Evolutionary conservation across 306 rosid genomes (phyloP).

Genomic region (Sechiopsis laciniata): DNA sequence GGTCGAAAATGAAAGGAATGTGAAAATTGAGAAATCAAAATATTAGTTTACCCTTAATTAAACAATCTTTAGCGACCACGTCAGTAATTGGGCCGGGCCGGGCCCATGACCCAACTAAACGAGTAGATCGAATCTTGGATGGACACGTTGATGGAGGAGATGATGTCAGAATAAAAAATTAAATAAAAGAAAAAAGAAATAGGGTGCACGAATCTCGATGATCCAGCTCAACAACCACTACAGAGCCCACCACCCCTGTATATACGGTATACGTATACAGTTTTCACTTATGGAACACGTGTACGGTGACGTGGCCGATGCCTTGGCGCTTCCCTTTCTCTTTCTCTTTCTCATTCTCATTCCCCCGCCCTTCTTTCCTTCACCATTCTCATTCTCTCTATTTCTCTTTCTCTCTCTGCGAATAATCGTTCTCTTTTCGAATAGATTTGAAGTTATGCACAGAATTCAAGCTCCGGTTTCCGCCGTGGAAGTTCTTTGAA

Average conservation of each 20-base stretch:
- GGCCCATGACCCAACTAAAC: constrained; percentile 25
- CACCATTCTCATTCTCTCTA: constrained; percentile 26
- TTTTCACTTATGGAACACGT: constrained; percentile 52
- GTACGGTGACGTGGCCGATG: constrained; percentile 71
- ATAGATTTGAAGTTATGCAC: constrained; percentile 20
- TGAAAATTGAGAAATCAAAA: no score
- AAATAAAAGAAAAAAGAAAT: constrained; percentile 24
- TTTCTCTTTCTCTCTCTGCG: constrained; percentile 17
- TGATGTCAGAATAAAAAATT: constrained; percentile 30
- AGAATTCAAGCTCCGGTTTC: constrained; percentile 22
- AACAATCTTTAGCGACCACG: constrained; percentile 34
- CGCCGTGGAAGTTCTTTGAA: constrained; percentile 15
- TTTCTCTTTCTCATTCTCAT: not conserved
- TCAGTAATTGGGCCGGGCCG: constrained; percentile 41
- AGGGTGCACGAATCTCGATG: constrained; percentile 45
- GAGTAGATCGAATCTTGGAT: constrained; percentile 36
- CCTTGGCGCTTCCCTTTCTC: constrained; percentile 40
- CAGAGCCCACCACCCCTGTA: constrained; percentile 40
- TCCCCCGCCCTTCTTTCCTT: constrained; percentile 27
- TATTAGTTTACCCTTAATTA: no score
- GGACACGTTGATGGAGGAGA: constrained; percentile 54
- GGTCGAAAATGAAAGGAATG: no score
- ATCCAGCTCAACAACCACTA: constrained; percentile 78
- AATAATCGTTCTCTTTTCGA: constrained; percentile 22
- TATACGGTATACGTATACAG: constrained; percentile 47